phyloP scores from a whole-genome alignment of 176 grass and related monocot genomes.

The Poa pratensis region DNA sequence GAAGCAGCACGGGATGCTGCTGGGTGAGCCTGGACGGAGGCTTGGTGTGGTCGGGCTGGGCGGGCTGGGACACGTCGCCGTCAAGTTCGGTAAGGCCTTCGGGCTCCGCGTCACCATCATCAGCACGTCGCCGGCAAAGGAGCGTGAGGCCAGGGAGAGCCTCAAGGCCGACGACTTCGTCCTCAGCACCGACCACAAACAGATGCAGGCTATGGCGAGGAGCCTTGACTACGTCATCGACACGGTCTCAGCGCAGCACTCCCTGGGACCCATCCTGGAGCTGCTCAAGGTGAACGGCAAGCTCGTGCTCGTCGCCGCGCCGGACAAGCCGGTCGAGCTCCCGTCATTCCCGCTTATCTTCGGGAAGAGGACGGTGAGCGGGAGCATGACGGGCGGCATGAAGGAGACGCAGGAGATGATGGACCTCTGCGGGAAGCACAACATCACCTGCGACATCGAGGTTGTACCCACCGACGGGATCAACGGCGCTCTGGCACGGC shows the following conservation, averaged over 20 bases:
- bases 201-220: conserved; percentile 60
- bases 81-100: conserved; percentile 82
- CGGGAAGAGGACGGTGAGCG: conserved; percentile 72
- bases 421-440: conserved; percentile 63
- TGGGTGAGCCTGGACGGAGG: conserved; percentile 33
- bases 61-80: conserved; percentile 69
- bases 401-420: conserved; percentile 95
- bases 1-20: conserved; percentile 72
- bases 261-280: conserved; percentile 73
- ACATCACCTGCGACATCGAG: conserved; percentile 79
- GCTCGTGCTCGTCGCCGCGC: conserved; percentile 73
- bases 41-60: conserved; percentile 74
- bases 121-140: conserved; percentile 76
- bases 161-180: conserved; percentile 67
- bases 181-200: conserved; percentile 53
- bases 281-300: conserved; percentile 78
- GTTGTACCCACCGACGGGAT: conserved; percentile 58
- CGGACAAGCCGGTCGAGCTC: conserved; percentile 79
- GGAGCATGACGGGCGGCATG: conserved; percentile 82
- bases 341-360: conserved; percentile 92
- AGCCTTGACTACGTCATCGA: conserved; percentile 83
- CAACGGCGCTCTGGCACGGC: conserved; percentile 59
- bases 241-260: conserved; percentile 73
- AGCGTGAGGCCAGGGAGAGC: conserved; percentile 62
- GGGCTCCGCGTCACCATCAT: conserved; percentile 62